Percentiles rank a stretch among this genome's conserved stretches.
Conservation (phyloP, 2,329 filamentous ascomycete species). For the Fusarium pininemorale region DNA sequence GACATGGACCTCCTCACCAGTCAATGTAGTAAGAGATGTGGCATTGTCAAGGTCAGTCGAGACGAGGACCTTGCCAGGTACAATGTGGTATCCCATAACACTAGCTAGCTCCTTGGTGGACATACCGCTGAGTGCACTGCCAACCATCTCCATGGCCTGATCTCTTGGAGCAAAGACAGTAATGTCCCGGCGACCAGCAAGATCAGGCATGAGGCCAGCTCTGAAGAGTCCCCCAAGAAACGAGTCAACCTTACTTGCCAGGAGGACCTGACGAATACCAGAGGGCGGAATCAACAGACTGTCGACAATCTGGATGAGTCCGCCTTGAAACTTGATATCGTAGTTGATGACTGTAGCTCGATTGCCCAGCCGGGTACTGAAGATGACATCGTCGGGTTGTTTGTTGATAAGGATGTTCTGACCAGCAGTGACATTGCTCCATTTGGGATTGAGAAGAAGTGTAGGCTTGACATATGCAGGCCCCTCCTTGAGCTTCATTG, state of each 20-base stretch:
- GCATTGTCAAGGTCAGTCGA: conserved; percentile 52
- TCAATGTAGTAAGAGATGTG: conserved; percentile 48
- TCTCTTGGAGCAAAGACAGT: conserved; percentile 74
- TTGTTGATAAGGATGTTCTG: conserved; percentile 59
- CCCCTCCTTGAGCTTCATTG: conserved; percentile 49
- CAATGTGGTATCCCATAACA: conserved; percentile 72
- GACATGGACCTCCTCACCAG: conserved; percentile 49
- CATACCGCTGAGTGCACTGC: conserved; percentile 59
- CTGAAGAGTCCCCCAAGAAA: conserved; percentile 51
- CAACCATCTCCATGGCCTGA: conserved; percentile 66
- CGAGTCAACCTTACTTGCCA: conserved; percentile 56
- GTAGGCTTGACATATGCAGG: conserved; percentile 54
- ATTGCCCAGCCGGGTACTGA: conserved; percentile 60
- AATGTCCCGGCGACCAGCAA: conserved; percentile 56
- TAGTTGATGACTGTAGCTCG: conserved; percentile 53
- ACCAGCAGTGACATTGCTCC: conserved; percentile 60
- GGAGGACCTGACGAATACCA: conserved; percentile 59
- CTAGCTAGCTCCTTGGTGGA: conserved; percentile 56
- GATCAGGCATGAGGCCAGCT: conserved; percentile 47
- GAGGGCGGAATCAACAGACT: conserved; percentile 60
- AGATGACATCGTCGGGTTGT: conserved; percentile 54
- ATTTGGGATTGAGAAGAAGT: conserved; percentile 53
- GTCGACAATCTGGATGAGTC: conserved; percentile 63
- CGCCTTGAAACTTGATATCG: conserved; percentile 59
- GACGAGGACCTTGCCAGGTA: conserved; percentile 64